Evolutionary conservation across 176 grass and related monocot genomes (phyloP), one percentile per base, ranked within the genome.

Genomic region (Carex cristatella): DNA sequence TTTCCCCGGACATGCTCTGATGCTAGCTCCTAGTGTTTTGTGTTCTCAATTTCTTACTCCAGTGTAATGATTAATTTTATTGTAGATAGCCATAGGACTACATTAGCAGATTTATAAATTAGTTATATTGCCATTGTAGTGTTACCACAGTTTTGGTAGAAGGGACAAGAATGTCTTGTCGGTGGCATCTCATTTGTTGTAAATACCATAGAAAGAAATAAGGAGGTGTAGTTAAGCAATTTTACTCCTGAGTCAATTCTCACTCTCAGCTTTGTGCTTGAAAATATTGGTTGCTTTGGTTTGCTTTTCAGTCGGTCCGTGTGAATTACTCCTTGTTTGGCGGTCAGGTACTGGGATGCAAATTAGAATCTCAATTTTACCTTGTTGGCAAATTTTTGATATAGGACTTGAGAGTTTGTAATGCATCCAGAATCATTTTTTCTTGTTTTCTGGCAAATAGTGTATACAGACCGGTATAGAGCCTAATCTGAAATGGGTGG

Each of bases 71-170:
- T 71, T 85, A 30, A 23, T 69, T 76, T 69, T 31, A 83, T 27
- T 83, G 81, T 83, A 83, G 81, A 83, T 83, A 83, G 79, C 30
- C 35, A 64, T 81, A 46, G 56, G 59, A 65, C 7, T 61, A 63
- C 59, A 62, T 11, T 61, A 81, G 30, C 18, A 76, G 54, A 54
- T 48, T 23, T 55, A n/a, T 81, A 59, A 81, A 81, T 81, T 81
- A 62, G 53, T 60, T 62, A 60, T 31, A 31, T 7, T 79, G 40
- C 61, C 42, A 67, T 82, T 48, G 49, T 81, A 42, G 42, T 81
- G 32, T 44, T 81, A 64, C 79, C 38, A 3, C 58, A 46, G n/a
- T 81, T 81, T 81, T 81, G 79, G 15, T 5, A 40, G 54, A 46
- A 81, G 55, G 59, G 59, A 81, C 18, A 38, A 81, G 14, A 61